Base-by-base conservation (phyloP, 2,329 filamentous ascomycete species). In the Penicillium verrucosum region DNA sequence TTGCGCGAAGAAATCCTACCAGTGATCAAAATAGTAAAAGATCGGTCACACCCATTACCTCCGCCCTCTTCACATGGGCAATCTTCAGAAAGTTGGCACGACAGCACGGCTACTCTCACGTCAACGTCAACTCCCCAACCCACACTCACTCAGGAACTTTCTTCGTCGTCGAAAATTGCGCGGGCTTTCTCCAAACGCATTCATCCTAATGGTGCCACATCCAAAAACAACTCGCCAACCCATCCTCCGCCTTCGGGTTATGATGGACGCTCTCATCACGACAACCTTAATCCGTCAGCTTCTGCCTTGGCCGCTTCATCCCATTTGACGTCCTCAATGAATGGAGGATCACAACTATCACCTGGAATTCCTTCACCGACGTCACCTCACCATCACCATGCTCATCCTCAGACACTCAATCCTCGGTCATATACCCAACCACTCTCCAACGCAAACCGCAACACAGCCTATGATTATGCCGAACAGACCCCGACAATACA, bases 1-100 rank as follows among this genome's bases (percentile, higher is more conserved):
- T 77, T 99, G 61, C 84, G 94, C 55, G 93, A 97, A 74, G 94
- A 99, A 70, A 85, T 97, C 69, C 81, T 97, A 32, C 93, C 94
- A 4, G 88, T 96, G 21, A 85, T 97, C 68, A 90, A 92, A 60
- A 86, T 96, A 69, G 89, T 88, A 67, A 97, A 97, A 77, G 92
- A 97, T 71, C 89, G 89, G 66, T 89, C 92, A 62, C 90, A 96
- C 70, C 93, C 93, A 36, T 80, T 97, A 23, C 92, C 92, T 34
- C 78, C 79, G 48, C 76, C 77, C 38, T 77, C 77, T n/a, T 61
- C 68, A 2, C 60, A 63, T 12, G 60, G 49, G 1, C 10, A 42
- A 53, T 56, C 41, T 6, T 48, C 54, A 18, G 71, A 72, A 16
- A 60, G 48, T 36, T 63, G 66, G 37, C 63, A 69, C 23, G 68